Evolutionary conservation across 768 basidiomycete genomes (phyloP).

Genomic region (Pisolithus albus): DNA sequence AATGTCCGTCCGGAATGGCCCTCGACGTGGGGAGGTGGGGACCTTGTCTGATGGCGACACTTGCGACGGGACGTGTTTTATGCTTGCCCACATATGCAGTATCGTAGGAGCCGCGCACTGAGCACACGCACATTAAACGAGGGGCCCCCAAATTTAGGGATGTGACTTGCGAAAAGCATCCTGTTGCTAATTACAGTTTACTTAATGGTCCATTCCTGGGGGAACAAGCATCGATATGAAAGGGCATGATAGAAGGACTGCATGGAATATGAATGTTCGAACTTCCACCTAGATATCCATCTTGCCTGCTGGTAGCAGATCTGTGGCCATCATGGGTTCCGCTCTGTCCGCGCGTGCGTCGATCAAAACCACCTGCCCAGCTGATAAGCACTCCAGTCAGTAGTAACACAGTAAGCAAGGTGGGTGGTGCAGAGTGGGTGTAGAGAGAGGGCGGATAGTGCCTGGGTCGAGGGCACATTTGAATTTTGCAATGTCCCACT

Average conservation of each 20-base stretch:
- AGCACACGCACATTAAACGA: not conserved
- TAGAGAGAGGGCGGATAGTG: not conserved
- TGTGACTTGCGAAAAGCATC: not conserved
- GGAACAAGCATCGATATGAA: not conserved
- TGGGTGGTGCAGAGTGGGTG: not conserved
- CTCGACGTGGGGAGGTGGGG: not conserved
- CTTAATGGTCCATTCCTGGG: not conserved
- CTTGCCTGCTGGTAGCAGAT: not conserved
- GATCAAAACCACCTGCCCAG: not conserved
- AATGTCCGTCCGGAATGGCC: not conserved
- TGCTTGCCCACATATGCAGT: not conserved
- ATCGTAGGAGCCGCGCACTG: not conserved
- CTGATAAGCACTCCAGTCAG: not conserved
- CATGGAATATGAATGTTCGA: not conserved
- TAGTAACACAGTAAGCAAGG: not conserved
- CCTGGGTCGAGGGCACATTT: slow-evolving; percentile 1
- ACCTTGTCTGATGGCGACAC: not conserved
- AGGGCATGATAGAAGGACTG: not conserved
- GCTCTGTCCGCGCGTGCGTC: not conserved
- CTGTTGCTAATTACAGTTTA: not conserved
- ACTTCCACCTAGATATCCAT: not conserved
- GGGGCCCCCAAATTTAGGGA: not conserved
- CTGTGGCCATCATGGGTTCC: not conserved
- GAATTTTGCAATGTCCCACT: not conserved
- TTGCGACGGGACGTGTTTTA: not conserved